Conservation (phyloP, 208 protist genomes). For the Wallacemonas sp. region DNA sequence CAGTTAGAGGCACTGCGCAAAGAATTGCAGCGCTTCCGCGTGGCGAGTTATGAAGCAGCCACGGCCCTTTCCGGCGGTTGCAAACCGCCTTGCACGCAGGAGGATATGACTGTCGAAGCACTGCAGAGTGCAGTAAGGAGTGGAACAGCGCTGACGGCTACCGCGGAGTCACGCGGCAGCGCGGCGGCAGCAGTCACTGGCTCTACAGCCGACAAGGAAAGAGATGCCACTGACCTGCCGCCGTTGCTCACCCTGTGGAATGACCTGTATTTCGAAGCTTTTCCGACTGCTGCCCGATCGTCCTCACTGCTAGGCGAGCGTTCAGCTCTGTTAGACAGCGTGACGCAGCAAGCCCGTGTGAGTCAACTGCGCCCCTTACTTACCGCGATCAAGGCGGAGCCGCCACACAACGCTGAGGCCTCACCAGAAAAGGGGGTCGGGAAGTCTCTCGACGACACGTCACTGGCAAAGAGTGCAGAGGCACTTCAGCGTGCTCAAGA, state of each 20-base stretch:
- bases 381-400: no score
- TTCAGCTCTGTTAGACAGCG: neutral
- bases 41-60: conserved; percentile 10
- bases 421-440: conserved; percentile 12
- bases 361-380: neutral
- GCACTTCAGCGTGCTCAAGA: neutral
- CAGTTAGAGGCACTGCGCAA: conserved; percentile 12
- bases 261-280: neutral
- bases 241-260: neutral
- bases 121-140: conserved; percentile 1
- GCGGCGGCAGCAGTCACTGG: neutral
- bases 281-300: neutral
- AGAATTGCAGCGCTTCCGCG: conserved; percentile 37
- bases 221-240: neutral
- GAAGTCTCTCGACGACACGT: conserved; percentile 1
- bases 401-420: no score
- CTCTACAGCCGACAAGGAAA: neutral
- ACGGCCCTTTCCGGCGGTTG: conserved; percentile 10
- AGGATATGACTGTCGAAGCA: conserved; percentile 4
- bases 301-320: neutral
- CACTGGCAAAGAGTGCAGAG: neutral
- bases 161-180: no score
- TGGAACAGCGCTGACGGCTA: no score
- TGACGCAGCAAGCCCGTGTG: neutral
- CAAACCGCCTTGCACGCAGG: neutral